Evolutionary conservation across 352 stramenopile genomes (phyloP).

Genomic region (Sclerospora graminicola): DNA sequence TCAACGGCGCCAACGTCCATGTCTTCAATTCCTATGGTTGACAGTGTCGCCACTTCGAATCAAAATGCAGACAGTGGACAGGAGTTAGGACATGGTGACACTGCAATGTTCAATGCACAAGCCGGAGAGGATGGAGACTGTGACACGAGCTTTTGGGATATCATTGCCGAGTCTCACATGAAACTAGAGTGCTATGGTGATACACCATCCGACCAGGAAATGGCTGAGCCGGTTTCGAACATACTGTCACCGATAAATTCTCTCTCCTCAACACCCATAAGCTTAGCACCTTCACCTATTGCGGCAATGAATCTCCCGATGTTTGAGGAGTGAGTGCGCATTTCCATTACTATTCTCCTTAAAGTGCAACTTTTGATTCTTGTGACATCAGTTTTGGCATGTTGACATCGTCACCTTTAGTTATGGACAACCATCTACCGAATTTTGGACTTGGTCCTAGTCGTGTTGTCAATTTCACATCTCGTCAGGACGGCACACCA

Average conservation of each 20-base stretch:
- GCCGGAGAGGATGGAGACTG: constrained; percentile 34
- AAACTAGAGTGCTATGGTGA: constrained; percentile 22
- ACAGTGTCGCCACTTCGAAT: constrained; percentile 19
- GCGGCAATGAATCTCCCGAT: constrained; percentile 11
- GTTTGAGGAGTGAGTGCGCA: constrained; percentile 22
- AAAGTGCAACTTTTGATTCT: neutral
- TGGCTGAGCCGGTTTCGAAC: constrained; percentile 12
- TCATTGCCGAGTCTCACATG: constrained; percentile 23
- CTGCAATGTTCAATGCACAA: neutral
- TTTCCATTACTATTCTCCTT: neutral
- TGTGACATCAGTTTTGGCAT: constrained; percentile 1
- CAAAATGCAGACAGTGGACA: constrained; percentile 14
- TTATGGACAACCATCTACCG: constrained; percentile 7
- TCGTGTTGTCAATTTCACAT: constrained; percentile 22
- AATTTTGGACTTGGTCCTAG: constrained; percentile 6
- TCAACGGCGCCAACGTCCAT: constrained; percentile 28
- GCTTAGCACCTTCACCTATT: constrained; percentile 8
- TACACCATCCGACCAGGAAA: constrained; percentile 27
- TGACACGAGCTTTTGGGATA: constrained; percentile 35
- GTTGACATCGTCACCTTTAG: neutral
- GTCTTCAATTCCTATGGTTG: constrained; percentile 12
- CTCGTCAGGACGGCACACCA: constrained; percentile 19
- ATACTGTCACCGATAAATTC: constrained; percentile 14
- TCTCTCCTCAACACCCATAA: constrained; percentile 1
- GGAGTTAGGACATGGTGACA: neutral